Evolutionary conservation across 129 eudicot species (phyloP).

Genomic region (Tagetes patula): DNA sequence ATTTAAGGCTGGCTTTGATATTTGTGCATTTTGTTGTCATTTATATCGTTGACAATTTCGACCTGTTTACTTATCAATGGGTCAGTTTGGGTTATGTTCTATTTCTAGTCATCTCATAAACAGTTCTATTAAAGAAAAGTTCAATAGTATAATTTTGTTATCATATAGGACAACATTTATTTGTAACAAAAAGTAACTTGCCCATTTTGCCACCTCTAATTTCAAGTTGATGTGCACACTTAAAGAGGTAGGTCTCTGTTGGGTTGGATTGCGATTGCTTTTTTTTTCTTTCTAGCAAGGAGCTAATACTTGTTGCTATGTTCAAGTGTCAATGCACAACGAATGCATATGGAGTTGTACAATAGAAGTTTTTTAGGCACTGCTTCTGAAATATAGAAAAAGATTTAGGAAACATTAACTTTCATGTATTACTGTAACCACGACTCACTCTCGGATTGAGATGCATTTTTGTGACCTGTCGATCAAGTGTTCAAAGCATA

Average conservation of each 20-base stretch:
- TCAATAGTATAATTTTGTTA: background rate
- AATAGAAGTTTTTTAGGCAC: background rate
- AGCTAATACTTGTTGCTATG: background rate
- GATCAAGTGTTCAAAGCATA: background rate
- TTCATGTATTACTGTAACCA: background rate
- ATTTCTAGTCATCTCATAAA: background rate
- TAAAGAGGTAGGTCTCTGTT: background rate
- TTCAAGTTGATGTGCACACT: background rate
- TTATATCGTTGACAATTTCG: background rate
- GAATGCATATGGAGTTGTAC: background rate
- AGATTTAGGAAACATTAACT: background rate
- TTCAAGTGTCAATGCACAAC: background rate
- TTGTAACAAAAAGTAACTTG: background rate
- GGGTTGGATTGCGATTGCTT: background rate
- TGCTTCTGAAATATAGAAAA: background rate
- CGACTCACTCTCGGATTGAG: background rate
- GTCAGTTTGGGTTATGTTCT: constrained; percentile 2
- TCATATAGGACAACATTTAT: background rate
- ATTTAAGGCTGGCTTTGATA: background rate
- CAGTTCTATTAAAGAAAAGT: too few relatives aligned
- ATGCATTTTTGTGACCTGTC: background rate
- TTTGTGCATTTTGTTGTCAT: background rate
- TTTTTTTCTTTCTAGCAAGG: background rate
- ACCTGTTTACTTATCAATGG: background rate
- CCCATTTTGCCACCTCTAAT: constrained; percentile 7